Percentiles rank a stretch among this genome's conserved stretches.
phyloP scores from a whole-genome alignment of 352 stramenopile species.

The Pythium sukuiense region DNA sequence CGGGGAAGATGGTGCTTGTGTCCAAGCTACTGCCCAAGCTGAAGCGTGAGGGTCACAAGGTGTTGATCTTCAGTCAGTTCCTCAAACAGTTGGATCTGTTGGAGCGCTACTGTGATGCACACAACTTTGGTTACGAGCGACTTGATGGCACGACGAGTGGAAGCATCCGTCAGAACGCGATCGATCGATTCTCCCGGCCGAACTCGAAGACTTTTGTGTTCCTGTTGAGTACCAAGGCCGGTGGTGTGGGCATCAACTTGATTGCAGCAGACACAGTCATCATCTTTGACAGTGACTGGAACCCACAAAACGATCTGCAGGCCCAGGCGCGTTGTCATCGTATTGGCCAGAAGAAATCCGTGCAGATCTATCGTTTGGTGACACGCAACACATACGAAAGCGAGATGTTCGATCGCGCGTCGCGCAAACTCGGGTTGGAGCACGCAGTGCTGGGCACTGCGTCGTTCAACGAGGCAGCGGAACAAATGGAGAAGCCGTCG shows the following conservation, averaged over 20 bases:
- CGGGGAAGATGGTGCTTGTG: slow-evolving; percentile 90
- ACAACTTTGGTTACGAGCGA: slow-evolving; percentile 87
- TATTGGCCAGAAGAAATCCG: slow-evolving; percentile 99
- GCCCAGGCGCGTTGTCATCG: slow-evolving; percentile 93
- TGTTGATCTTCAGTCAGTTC: slow-evolving; percentile 97
- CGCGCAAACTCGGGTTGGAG: slow-evolving; percentile 98
- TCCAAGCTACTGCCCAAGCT: slow-evolving; percentile 90
- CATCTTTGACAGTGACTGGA: slow-evolving; percentile 99
- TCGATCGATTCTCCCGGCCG: slow-evolving; percentile 96
- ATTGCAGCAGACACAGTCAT: slow-evolving; percentile 99
- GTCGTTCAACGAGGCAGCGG: slow-evolving; percentile 87
- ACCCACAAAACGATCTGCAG: slow-evolving; percentile 95
- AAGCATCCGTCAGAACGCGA: slow-evolving; percentile 90
- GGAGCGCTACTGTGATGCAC: slow-evolving; percentile 91
- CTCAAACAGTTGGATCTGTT: slow-evolving; percentile 93
- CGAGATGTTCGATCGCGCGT: slow-evolving; percentile 99
- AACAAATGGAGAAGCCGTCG: slow-evolving; percentile 83
- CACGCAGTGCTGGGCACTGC: slow-evolving; percentile 96
- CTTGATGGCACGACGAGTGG: slow-evolving; percentile 91
- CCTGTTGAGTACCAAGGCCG: slow-evolving; percentile 97
- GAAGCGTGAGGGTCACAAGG: slow-evolving; percentile 91
- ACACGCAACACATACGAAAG: slow-evolving; percentile 99
- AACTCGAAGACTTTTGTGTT: slow-evolving; percentile 98
- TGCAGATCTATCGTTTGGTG: slow-evolving; percentile 97
- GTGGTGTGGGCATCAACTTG: slow-evolving; percentile 98